Evolutionary conservation across 108 stramenopile species (phyloP).

Genomic region (Cyclotella sp.): DNA sequence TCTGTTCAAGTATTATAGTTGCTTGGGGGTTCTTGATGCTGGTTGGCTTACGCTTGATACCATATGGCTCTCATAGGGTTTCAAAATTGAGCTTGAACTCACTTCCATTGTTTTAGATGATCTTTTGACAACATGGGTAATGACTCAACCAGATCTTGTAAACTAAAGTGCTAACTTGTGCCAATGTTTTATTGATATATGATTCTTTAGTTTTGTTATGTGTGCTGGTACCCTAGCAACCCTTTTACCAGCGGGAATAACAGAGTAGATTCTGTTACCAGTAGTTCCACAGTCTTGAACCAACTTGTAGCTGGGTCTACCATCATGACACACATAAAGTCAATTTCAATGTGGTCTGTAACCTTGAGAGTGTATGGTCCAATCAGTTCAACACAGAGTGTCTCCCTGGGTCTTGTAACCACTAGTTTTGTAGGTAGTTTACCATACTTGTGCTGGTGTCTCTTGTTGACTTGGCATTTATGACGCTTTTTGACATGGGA

Average conservation of each 20-base stretch:
- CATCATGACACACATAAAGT: slow-evolving; percentile 56
- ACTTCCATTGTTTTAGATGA: slow-evolving; percentile 49
- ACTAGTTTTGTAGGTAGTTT: slow-evolving; percentile 44
- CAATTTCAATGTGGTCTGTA: slow-evolving; percentile 21
- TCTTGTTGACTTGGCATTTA: slow-evolving; percentile 38
- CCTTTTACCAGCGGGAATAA: slow-evolving; percentile 4
- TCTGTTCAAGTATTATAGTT: slow-evolving; percentile 38
- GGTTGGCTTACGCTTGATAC: slow-evolving; percentile 34
- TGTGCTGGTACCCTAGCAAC: slow-evolving; percentile 1
- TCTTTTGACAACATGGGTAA: slow-evolving; percentile 41
- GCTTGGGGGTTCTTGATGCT: slow-evolving; percentile 50
- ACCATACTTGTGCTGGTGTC: slow-evolving; percentile 33
- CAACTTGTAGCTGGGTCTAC: slow-evolving; percentile 52
- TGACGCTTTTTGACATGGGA: slow-evolving; percentile 31
- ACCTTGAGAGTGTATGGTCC: slow-evolving; percentile 50
- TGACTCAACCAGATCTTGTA: slow-evolving; percentile 45
- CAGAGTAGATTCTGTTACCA: neutral
- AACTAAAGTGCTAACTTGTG: slow-evolving; percentile 14
- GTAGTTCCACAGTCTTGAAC: slow-evolving; percentile 51
- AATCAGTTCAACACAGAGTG: slow-evolving; percentile 50
- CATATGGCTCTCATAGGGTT: slow-evolving; percentile 28
- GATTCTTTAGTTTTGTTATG: neutral
- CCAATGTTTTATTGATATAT: slow-evolving; percentile 24
- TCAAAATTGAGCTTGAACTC: slow-evolving; percentile 51
- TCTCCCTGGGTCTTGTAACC: slow-evolving; percentile 29